phyloP scores from a whole-genome alignment of 2,329 filamentous ascomycete genomes.

The Colletotrichum chlorophyti region DNA sequence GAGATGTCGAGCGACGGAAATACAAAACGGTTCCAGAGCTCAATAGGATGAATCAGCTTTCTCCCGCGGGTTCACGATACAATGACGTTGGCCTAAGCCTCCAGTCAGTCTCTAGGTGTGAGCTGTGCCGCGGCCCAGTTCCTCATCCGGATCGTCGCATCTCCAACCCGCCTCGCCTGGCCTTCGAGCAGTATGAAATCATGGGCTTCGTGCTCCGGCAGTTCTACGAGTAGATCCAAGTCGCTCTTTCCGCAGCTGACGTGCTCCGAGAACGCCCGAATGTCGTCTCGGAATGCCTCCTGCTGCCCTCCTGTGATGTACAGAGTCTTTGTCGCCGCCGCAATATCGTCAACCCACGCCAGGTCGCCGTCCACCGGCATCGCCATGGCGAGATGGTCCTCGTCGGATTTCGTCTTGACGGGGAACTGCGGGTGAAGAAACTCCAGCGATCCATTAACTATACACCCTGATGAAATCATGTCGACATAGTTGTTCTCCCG shows the following conservation, averaged over 20 bases:
- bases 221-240: conserved; percentile 38
- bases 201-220: conserved; percentile 38
- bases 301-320: conserved; percentile 42
- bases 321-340: conserved; percentile 30
- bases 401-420: conserved; percentile 18
- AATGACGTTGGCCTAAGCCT: no score
- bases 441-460: conserved; percentile 1
- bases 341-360: conserved; percentile 37
- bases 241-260: conserved; percentile 30
- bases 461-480: conserved; percentile 37
- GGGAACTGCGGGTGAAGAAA: conserved; percentile 19
- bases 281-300: conserved; percentile 40
- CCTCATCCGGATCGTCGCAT: conserved; percentile 39
- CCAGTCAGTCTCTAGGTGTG: neutral
- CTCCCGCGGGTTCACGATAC: no score
- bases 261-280: conserved; percentile 32
- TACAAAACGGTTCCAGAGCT: no score
- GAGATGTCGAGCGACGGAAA: no score
- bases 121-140: conserved; percentile 33
- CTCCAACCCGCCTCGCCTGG: conserved; percentile 31
- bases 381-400: conserved; percentile 34
- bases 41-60: no score
- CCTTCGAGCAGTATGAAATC: conserved; percentile 42
- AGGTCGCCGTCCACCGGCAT: conserved; percentile 37
- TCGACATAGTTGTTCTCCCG: conserved; percentile 37